These are phyloP conservation scores for Tulasnella sp. DNA, from an alignment of 768 basidiomycete genomes.

Conservation along the genomic window DNA sequence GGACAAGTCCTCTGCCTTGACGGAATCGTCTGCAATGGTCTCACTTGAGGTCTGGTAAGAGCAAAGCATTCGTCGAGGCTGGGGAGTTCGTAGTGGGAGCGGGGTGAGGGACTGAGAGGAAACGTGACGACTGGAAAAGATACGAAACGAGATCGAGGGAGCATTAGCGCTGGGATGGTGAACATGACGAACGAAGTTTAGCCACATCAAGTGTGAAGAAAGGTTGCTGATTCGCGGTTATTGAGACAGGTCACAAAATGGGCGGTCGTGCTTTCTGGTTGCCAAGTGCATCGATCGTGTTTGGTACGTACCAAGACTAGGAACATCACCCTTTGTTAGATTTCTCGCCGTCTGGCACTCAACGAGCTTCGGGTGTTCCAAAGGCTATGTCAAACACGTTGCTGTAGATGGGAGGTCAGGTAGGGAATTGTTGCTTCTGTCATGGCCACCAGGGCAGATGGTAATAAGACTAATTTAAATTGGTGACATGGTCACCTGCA, in stretches of 20 bases:
- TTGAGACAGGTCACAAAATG: background rate
- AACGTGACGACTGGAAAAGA: background rate
- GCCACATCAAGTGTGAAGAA: background rate
- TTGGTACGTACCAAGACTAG: background rate
- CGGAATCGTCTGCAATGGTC: too few relatives aligned
- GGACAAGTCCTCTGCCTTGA: background rate
- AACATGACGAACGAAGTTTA: background rate
- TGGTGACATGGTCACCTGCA: too few relatives aligned
- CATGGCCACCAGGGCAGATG: too few relatives aligned
- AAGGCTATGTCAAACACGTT: too few relatives aligned
- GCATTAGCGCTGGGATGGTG: background rate
- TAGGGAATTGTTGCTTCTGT: too few relatives aligned
- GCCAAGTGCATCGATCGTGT: background rate
- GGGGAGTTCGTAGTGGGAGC: background rate
- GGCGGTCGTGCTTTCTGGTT: background rate
- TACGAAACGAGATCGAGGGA: background rate
- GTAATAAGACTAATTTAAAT: too few relatives aligned
- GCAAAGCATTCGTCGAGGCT: too few relatives aligned
- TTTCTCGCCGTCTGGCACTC: too few relatives aligned
- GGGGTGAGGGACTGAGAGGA: background rate
- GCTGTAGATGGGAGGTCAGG: too few relatives aligned
- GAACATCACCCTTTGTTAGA: too few relatives aligned
- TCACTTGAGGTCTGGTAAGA: too few relatives aligned
- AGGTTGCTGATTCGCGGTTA: background rate
- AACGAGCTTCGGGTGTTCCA: too few relatives aligned